phyloP scores from a whole-genome alignment of 2,329 filamentous ascomycete genomes.

The Daldinia sp. region DNA sequence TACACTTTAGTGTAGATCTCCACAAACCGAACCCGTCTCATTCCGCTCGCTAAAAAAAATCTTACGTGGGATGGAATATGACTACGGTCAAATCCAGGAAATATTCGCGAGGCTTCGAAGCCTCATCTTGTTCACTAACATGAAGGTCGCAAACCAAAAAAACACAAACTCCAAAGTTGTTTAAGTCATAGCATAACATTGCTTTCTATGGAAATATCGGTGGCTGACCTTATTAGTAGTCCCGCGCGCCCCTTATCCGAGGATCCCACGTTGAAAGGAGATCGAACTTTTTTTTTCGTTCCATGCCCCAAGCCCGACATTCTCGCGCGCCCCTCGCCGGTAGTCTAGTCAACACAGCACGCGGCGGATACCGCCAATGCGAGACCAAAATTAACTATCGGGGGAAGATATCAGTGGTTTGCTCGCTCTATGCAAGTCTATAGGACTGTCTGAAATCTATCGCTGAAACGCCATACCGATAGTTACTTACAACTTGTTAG shows the following conservation, averaged over 20 bases:
- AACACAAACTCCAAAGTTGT: not conserved
- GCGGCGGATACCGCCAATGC: conserved; percentile 36
- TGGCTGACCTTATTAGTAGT: conserved; percentile 17
- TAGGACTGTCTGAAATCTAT: conserved; percentile 47
- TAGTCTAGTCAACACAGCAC: conserved; percentile 26
- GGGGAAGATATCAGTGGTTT: conserved; percentile 38
- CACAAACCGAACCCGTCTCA: not conserved
- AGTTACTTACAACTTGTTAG: conserved; percentile 82
- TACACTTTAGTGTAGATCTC: not conserved
- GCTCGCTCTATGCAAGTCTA: conserved; percentile 24
- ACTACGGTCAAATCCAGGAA: not conserved
- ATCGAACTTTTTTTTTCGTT: conserved; percentile 23
- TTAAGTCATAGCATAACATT: conserved; percentile 30
- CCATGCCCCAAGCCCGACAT: conserved; percentile 37
- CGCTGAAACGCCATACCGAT: conserved; percentile 42
- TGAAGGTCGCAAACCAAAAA: not conserved
- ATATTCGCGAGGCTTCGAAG: not conserved
- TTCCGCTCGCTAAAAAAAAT: not conserved
- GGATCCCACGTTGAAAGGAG: conserved; percentile 32
- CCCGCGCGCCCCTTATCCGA: conserved; percentile 19
- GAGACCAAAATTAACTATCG: conserved; percentile 43
- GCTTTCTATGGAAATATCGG: conserved; percentile 34
- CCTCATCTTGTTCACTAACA: not conserved
- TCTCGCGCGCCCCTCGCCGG: conserved; percentile 26
- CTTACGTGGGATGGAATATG: not conserved